Evolutionary conservation across 495 filamentous ascomycete genomes (phyloP).

Genomic region (Aspergillus biplanus): DNA sequence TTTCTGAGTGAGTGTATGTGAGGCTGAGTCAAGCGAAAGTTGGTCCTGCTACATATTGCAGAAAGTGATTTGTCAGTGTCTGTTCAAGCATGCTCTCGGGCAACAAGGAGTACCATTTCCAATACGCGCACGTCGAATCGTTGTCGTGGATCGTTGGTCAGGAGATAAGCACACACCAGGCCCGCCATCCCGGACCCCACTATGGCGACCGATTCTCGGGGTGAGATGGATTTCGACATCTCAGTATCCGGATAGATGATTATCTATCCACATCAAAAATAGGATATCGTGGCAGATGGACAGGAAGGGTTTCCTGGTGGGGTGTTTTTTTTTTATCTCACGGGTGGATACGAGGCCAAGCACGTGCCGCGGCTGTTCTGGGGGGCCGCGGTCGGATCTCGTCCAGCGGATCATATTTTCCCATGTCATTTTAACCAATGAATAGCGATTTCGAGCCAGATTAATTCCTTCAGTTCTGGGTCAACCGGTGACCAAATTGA

Average conservation of each 20-base stretch:
- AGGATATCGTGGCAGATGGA: too few relatives aligned
- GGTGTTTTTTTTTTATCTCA: too few relatives aligned
- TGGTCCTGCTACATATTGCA: slow-evolving; percentile 26
- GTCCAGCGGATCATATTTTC: too few relatives aligned
- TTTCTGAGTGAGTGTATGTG: slow-evolving; percentile 14
- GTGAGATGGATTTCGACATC: not conserved
- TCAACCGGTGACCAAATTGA: too few relatives aligned
- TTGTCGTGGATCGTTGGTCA: slow-evolving; percentile 43
- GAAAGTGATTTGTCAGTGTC: not conserved
- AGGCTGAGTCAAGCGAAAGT: slow-evolving; percentile 34
- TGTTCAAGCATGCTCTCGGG: not conserved
- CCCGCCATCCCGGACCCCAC: slow-evolving; percentile 61
- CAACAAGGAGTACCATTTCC: slow-evolving; percentile 42
- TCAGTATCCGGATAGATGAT: not conserved
- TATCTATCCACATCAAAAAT: too few relatives aligned
- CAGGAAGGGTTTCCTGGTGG: too few relatives aligned
- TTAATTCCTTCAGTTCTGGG: too few relatives aligned
- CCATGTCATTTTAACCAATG: too few relatives aligned
- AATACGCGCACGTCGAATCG: slow-evolving; percentile 53
- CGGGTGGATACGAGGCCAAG: too few relatives aligned
- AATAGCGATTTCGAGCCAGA: too few relatives aligned
- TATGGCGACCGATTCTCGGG: slow-evolving; percentile 43
- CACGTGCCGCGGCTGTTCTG: too few relatives aligned
- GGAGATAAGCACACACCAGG: slow-evolving; percentile 53
- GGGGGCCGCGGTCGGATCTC: too few relatives aligned